phyloP scores from a whole-genome alignment of 805 yeast genomes.

The Grigorovia transvaalensis region DNA sequence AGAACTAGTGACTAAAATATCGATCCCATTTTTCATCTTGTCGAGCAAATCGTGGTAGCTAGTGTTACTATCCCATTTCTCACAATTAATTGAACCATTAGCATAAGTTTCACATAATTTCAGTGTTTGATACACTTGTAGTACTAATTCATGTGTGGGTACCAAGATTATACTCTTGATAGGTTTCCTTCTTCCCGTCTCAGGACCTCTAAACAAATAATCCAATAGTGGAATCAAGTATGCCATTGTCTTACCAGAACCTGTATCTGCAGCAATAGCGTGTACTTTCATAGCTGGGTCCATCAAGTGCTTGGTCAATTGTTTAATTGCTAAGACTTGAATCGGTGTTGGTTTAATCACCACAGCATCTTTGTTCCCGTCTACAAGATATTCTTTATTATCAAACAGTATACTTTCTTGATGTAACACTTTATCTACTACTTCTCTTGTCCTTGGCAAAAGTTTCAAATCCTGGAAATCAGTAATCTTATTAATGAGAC shows the following conservation, averaged over 20 bases:
- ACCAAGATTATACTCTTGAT: constrained; percentile 68
- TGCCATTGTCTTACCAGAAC: constrained; percentile 94
- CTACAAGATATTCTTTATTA: not conserved
- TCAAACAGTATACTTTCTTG: constrained; percentile 25
- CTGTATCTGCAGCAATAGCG: constrained; percentile 92
- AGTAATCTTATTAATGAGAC: constrained; percentile 41
- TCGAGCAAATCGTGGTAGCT: constrained; percentile 44
- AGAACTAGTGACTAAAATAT: constrained; percentile 80
- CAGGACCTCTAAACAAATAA: constrained; percentile 46
- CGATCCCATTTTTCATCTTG: constrained; percentile 45
- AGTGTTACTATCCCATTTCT: constrained; percentile 55
- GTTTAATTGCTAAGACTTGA: constrained; percentile 60
- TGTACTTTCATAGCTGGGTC: constrained; percentile 43
- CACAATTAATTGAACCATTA: constrained; percentile 34
- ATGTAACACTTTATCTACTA: constrained; percentile 45
- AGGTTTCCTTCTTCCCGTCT: constrained; percentile 27
- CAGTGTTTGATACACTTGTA: constrained; percentile 53
- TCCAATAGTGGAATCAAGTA: constrained; percentile 70
- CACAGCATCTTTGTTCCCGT: constrained; percentile 17
- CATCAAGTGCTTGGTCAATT: constrained; percentile 25
- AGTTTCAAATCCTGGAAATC: constrained; percentile 60
- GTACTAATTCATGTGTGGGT: constrained; percentile 83
- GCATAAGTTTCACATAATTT: constrained; percentile 20
- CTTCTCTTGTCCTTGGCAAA: constrained; percentile 54
- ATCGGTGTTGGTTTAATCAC: constrained; percentile 58